Conservation (phyloP, 345 rosid species). For the Turnera subulata region DNA sequence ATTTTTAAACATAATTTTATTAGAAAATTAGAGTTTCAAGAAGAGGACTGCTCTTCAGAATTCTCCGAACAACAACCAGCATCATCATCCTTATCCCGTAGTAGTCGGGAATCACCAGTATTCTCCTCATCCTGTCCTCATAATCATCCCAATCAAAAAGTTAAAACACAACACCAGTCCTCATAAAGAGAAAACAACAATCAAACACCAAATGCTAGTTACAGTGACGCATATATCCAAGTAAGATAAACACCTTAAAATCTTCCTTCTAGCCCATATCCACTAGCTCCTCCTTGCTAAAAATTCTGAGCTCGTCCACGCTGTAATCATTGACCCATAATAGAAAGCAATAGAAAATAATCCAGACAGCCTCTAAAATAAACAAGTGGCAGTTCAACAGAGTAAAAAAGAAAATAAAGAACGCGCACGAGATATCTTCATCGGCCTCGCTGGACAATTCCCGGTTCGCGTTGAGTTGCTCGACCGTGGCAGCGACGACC, state of each 20-base stretch:
- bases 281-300: slow-evolving; percentile 46
- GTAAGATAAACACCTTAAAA: slow-evolving; percentile 21
- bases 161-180: not conserved
- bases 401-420: not conserved
- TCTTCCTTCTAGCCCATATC: slow-evolving; percentile 56
- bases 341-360: not conserved
- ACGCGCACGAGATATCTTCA: not conserved
- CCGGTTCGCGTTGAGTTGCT: too few species aligned
- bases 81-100: not conserved
- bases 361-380: not conserved
- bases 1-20: too few species aligned
- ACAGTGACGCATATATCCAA: not conserved
- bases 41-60: not conserved
- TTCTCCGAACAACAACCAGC: too few species aligned
- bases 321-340: slow-evolving; percentile 6
- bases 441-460: slow-evolving; percentile 18
- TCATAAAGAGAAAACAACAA: not conserved
- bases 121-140: not conserved
- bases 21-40: too few species aligned
- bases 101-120: not conserved
- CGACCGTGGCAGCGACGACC: too few species aligned
- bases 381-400: not conserved
- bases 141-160: not conserved
- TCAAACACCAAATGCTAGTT: too few species aligned
- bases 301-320: slow-evolving; percentile 55